Percentiles rank a stretch among this genome's conserved stretches.
These are phyloP conservation scores for Pseudogymnoascus sp. DNA, from an alignment of 2,329 filamentous ascomycete species.

Conservation along the genomic window DNA sequence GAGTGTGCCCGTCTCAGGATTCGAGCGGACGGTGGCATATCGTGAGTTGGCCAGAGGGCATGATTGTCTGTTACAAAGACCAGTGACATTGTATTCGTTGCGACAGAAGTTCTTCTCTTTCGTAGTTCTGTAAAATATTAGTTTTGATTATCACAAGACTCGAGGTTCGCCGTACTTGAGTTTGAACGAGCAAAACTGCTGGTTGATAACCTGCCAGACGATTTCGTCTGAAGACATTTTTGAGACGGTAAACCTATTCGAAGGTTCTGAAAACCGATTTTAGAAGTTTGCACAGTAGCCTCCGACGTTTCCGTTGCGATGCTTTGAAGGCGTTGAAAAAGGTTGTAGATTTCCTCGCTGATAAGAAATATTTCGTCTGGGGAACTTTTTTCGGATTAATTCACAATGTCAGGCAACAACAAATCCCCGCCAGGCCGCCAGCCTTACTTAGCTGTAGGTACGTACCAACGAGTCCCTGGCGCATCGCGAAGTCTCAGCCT, in stretches of 20 bases:
- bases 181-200: slow-evolving; percentile 92
- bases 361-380: slow-evolving; percentile 10
- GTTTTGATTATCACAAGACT: slow-evolving; percentile 26
- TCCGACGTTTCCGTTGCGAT: background rate
- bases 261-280: background rate
- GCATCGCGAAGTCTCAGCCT: background rate
- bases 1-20: slow-evolving; percentile 71
- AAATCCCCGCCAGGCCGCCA: slow-evolving; percentile 1
- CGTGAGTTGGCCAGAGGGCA: slow-evolving; percentile 86
- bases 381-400: slow-evolving; percentile 9
- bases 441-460: slow-evolving; percentile 1
- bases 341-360: slow-evolving; percentile 8
- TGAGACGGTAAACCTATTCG: slow-evolving; percentile 1
- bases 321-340: background rate
- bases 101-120: slow-evolving; percentile 91
- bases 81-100: slow-evolving; percentile 84
- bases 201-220: slow-evolving; percentile 94
- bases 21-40: slow-evolving; percentile 84
- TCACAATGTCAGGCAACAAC: background rate
- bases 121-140: slow-evolving; percentile 50
- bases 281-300: background rate
- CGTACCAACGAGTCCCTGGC: background rate
- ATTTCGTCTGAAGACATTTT: slow-evolving; percentile 90
- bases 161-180: slow-evolving; percentile 56
- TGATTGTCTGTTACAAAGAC: slow-evolving; percentile 77